Percentiles rank a stretch among this genome's conserved stretches.
Evolutionary conservation across 345 rosid genomes (phyloP).

Genomic region (Cochlearia excelsa): DNA sequence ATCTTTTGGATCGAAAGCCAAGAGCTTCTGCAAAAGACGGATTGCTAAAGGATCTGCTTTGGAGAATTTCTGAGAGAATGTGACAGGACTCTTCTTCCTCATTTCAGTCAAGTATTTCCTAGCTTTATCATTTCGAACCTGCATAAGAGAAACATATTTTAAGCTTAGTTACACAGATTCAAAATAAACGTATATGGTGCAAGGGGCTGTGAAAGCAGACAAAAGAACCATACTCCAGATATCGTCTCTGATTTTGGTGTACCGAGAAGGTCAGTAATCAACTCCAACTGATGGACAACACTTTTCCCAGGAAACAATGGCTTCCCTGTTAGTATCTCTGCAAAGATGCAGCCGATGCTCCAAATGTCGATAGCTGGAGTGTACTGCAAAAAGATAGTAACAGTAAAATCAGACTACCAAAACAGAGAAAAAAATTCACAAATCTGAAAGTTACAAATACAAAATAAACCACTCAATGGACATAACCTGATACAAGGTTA

Average conservation of each 20-base stretch:
- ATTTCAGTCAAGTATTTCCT: slow-evolving; percentile 81
- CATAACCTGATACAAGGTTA: slow-evolving; percentile 58
- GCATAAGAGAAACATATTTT: slow-evolving; percentile 29
- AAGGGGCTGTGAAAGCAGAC: background rate
- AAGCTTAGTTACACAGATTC: slow-evolving; percentile 6
- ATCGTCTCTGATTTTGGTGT: slow-evolving; percentile 82
- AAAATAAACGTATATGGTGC: background rate
- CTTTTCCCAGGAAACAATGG: slow-evolving; percentile 98
- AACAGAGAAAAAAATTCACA: background rate
- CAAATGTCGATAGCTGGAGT: slow-evolving; percentile 97
- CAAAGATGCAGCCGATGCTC: slow-evolving; percentile 97
- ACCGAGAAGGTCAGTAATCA: slow-evolving; percentile 82
- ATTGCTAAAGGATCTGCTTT: slow-evolving; percentile 83
- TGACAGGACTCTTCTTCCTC: slow-evolving; percentile 66
- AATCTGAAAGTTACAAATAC: slow-evolving; percentile 42
- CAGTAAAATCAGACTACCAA: slow-evolving; percentile 32
- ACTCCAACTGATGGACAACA: slow-evolving; percentile 48
- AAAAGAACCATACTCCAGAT: slow-evolving; percentile 53
- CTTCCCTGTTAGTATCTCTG: slow-evolving; percentile 90
- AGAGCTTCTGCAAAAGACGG: slow-evolving; percentile 66
- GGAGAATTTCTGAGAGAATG: slow-evolving; percentile 74
- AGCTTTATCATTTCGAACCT: slow-evolving; percentile 96
- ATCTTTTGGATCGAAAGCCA: slow-evolving; percentile 96
- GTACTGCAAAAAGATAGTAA: slow-evolving; percentile 55
- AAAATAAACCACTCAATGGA: slow-evolving; percentile 35